Conservation (phyloP, 306 rosid genomes). For the Cucumis cinereus region DNA sequence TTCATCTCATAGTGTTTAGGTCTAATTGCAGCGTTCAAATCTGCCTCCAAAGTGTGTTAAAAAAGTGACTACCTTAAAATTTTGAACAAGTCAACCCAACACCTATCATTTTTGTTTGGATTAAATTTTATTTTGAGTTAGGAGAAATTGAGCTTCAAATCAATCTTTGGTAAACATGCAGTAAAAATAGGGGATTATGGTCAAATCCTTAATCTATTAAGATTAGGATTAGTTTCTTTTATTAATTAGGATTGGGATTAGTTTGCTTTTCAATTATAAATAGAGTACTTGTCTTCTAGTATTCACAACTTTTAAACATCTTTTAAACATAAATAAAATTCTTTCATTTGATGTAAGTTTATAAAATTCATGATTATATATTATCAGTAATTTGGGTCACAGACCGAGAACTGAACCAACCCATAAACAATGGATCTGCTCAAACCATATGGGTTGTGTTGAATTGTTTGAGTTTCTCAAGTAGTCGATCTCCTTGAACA, state of each 20-base stretch:
- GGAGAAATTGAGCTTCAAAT: no score
- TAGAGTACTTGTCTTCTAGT: no score
- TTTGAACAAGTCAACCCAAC: background rate
- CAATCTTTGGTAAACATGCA: no score
- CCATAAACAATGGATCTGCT: background rate
- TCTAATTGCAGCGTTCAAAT: background rate
- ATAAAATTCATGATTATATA: background rate
- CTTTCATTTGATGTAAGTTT: background rate
- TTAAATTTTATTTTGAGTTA: no score
- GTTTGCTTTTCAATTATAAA: no score
- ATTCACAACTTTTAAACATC: no score
- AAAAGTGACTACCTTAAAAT: background rate
- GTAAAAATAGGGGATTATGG: no score
- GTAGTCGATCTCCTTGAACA: background rate
- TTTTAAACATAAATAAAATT: no score
- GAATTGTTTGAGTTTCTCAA: background rate
- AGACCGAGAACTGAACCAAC: background rate
- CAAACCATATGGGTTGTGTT: background rate
- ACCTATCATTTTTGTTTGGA: background rate
- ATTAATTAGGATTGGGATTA: no score
- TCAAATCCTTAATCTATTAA: no score
- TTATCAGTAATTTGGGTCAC: background rate
- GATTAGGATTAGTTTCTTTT: no score
- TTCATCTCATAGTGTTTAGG: background rate
- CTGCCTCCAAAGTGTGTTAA: background rate